phyloP scores from a whole-genome alignment of 805 yeast species.

The Saccharomyces eubayanus region DNA sequence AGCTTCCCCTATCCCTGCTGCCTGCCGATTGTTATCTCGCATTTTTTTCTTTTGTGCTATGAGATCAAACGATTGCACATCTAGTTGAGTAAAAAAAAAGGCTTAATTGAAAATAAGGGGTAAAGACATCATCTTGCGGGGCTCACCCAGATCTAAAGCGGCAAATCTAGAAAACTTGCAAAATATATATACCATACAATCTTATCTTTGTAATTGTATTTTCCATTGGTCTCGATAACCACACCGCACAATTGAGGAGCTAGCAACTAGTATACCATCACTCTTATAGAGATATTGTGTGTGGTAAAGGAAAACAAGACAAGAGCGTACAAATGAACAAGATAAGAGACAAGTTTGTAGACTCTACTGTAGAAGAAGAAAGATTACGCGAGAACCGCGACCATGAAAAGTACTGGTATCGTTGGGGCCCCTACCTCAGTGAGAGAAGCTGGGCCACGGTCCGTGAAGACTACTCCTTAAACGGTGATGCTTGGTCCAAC shows the following conservation, averaged over 20 bases:
- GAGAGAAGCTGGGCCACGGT: constrained; percentile 87
- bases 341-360: constrained; percentile 17
- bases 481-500: constrained; percentile 87
- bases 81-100: not conserved
- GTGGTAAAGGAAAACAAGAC: not conserved
- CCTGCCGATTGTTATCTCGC: not conserved
- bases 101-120: not conserved
- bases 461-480: constrained; percentile 76
- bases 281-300: not conserved
- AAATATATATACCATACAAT: not conserved
- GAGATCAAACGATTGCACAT: not conserved
- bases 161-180: not conserved
- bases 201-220: not conserved
- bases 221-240: not conserved
- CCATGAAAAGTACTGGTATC: constrained; percentile 55
- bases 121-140: not conserved
- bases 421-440: constrained; percentile 87
- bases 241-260: not conserved
- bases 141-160: not conserved
- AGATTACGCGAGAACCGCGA: constrained; percentile 31
- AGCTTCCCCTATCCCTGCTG: not conserved
- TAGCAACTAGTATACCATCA: not conserved
- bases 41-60: not conserved
- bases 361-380: constrained; percentile 30
- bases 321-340: constrained; percentile 10